phyloP scores from a whole-genome alignment of 805 yeast genomes.

The Metschnikowia aberdeeniae region DNA sequence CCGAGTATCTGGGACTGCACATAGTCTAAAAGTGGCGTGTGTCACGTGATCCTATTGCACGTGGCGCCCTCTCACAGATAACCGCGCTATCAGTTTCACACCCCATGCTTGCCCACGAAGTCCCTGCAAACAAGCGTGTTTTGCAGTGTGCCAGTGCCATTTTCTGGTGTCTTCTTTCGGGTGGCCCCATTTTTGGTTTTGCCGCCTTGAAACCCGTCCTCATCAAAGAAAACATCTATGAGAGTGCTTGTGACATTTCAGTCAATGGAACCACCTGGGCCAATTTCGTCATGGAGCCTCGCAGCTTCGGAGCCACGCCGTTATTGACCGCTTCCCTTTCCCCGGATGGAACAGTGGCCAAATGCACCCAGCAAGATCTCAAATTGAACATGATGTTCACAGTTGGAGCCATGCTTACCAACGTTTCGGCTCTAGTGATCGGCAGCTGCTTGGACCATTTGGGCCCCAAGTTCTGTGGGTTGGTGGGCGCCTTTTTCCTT shows the following conservation, averaged over 20 bases:
- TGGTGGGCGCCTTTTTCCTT: constrained; percentile 47
- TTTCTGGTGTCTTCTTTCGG: constrained; percentile 51
- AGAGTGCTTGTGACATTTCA: constrained; percentile 31
- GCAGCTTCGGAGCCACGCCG: constrained; percentile 7
- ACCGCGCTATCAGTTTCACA: too few species aligned
- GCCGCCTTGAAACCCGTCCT: constrained; percentile 56
- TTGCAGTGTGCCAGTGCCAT: constrained; percentile 49
- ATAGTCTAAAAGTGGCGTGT: too few species aligned
- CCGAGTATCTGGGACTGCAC: too few species aligned
- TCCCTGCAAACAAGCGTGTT: constrained; percentile 13
- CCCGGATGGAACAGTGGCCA: constrained; percentile 29
- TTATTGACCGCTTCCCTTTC: constrained; percentile 7
- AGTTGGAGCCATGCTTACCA: constrained; percentile 53
- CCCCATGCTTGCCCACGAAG: constrained; percentile 13
- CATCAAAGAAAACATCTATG: constrained; percentile 46
- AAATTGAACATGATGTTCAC: constrained; percentile 57
- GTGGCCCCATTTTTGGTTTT: constrained; percentile 58
- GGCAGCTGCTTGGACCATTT: constrained; percentile 47
- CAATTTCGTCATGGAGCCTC: constrained; percentile 12
- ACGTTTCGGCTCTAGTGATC: constrained; percentile 49
- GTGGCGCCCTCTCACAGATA: too few species aligned
- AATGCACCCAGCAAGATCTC: constrained; percentile 51
- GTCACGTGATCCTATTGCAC: too few species aligned
- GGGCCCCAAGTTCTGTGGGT: constrained; percentile 53
- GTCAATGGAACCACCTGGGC: constrained; percentile 16